Percentiles rank a stretch among this genome's conserved stretches.
Conservation (phyloP, 106 monocot species). For the Narthecium ossifragum region DNA sequence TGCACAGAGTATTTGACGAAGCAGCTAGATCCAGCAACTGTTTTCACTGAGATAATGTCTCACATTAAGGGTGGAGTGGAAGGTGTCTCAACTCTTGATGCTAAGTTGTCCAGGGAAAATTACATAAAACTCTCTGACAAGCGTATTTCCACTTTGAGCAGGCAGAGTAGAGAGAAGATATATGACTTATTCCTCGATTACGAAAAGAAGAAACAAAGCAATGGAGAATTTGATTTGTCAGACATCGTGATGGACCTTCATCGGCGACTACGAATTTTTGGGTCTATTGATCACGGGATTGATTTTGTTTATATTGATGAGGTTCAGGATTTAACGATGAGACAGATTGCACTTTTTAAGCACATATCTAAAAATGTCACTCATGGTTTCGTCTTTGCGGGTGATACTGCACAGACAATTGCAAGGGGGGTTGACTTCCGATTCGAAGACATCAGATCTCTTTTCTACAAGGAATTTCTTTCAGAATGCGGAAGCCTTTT, state of each 20-base stretch:
- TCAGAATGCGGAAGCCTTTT: background rate
- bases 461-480: slow-evolving; percentile 50
- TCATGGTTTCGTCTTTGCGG: slow-evolving; percentile 65
- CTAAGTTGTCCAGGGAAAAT: slow-evolving; percentile 19
- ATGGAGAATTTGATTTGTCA: slow-evolving; percentile 59
- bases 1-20: slow-evolving; percentile 35
- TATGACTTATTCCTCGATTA: slow-evolving; percentile 64
- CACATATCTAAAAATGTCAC: slow-evolving; percentile 48
- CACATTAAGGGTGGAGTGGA: slow-evolving; percentile 48
- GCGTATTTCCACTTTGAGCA: slow-evolving; percentile 29
- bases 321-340: slow-evolving; percentile 72
- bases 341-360: slow-evolving; percentile 55
- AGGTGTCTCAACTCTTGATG: background rate
- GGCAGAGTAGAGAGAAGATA: slow-evolving; percentile 21
- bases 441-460: slow-evolving; percentile 61
- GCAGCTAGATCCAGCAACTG: slow-evolving; percentile 43
- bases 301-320: slow-evolving; percentile 80
- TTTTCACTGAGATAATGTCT: slow-evolving; percentile 72
- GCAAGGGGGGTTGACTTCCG: slow-evolving; percentile 64
- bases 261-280: slow-evolving; percentile 11
- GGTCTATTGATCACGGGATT: slow-evolving; percentile 15
- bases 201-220: slow-evolving; percentile 35
- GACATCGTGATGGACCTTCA: slow-evolving; percentile 68
- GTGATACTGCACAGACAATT: slow-evolving; percentile 80
- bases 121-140: slow-evolving; percentile 46